Conservation (phyloP, 352 stramenopile species). For the Globisporangium nagaii region DNA sequence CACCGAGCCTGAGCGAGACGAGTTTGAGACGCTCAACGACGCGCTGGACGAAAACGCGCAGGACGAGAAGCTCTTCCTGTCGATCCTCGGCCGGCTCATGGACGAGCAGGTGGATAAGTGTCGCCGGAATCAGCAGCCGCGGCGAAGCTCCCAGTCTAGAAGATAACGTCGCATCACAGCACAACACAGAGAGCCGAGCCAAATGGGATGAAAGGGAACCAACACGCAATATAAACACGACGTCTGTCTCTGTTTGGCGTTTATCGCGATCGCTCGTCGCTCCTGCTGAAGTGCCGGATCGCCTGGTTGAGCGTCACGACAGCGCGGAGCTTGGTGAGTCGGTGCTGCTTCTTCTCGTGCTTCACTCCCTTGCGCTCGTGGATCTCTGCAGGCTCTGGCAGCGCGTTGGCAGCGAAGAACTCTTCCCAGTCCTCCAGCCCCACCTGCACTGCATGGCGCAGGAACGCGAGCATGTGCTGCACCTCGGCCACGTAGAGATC, state of each 20-base stretch:
- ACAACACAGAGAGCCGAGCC: not conserved
- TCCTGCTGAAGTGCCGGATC: conserved; percentile 16
- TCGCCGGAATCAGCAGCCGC: conserved; percentile 15
- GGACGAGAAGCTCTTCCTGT: conserved; percentile 75
- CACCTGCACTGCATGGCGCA: conserved; percentile 32
- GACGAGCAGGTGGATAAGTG: conserved; percentile 55
- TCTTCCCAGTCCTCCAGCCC: conserved; percentile 28
- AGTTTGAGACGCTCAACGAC: conserved; percentile 72
- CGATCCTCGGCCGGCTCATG: conserved; percentile 52
- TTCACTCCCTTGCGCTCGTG: conserved; percentile 17
- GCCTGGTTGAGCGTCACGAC: conserved; percentile 29
- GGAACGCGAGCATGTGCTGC: conserved; percentile 46
- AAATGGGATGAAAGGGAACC: not conserved
- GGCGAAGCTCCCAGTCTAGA: not conserved
- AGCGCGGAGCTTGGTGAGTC: conserved; percentile 19
- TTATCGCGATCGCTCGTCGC: not conserved
- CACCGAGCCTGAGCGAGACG: conserved; percentile 53
- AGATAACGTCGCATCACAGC: not conserved
- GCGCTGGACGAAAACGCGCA: conserved; percentile 47
- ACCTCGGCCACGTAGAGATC: conserved; percentile 37
- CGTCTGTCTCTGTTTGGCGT: not conserved
- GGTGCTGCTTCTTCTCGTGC: conserved; percentile 18
- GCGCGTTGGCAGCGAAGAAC: conserved; percentile 32
- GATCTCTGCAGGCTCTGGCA: conserved; percentile 29
- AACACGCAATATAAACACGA: not conserved